These are phyloP conservation scores for Tricladium varicosporioides DNA, from an alignment of 2,329 filamentous ascomycete species.

Conservation along the genomic window DNA sequence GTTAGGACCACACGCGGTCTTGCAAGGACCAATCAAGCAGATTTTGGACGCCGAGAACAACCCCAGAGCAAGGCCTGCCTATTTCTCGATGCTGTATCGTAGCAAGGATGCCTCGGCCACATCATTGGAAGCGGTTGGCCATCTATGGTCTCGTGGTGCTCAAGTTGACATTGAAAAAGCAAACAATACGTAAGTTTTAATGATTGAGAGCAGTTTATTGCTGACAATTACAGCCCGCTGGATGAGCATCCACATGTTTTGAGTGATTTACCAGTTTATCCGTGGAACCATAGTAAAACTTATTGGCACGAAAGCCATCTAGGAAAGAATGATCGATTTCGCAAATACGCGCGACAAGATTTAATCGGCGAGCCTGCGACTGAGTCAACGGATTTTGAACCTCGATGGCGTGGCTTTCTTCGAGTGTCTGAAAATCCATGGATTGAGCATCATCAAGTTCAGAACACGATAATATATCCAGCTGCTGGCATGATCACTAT, in stretches of 20 bases:
- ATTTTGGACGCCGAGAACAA: background rate
- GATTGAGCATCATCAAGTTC: constrained; percentile 30
- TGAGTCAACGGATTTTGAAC: constrained; percentile 20
- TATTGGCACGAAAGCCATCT: constrained; percentile 2
- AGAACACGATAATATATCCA: constrained; percentile 28
- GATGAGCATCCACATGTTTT: background rate
- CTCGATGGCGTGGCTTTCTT: constrained; percentile 31
- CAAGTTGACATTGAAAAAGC: background rate
- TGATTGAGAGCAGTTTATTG: background rate
- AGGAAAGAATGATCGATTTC: background rate
- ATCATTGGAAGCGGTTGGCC: background rate
- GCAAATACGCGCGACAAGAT: constrained; percentile 6
- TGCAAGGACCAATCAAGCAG: background rate
- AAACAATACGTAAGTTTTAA: background rate
- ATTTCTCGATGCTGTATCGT: constrained; percentile 1
- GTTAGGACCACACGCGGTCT: background rate
- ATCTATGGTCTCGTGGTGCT: background rate
- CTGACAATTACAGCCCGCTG: background rate
- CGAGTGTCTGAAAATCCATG: constrained; percentile 26
- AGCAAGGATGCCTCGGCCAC: background rate
- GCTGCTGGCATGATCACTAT: constrained; percentile 32
- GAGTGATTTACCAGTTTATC: background rate
- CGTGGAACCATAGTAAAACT: background rate
- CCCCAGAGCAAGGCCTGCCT: background rate
- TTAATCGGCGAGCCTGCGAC: constrained; percentile 26